A percentile compares a stretch with the other conserved stretches of the same genome.
Conservation (phyloP, 306 rosid species). For the Castanea mollissima region DNA sequence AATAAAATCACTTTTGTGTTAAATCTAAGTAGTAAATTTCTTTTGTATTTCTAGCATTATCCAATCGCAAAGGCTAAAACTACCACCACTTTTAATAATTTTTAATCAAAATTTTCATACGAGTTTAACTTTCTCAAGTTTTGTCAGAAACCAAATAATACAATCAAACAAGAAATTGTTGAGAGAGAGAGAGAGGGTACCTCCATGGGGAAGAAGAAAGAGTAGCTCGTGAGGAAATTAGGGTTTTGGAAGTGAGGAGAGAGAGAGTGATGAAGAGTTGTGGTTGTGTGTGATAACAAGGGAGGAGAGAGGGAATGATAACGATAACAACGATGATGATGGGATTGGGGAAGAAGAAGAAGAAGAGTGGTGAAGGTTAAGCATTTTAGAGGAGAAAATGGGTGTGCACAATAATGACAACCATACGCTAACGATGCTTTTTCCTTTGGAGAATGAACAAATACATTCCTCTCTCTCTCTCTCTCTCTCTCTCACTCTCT, state of each 20-base stretch:
- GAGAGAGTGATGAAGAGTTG: slow-evolving; percentile 11
- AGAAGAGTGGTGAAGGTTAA: slow-evolving; percentile 14
- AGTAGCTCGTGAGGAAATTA: slow-evolving; percentile 61
- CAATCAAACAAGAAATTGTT: neutral
- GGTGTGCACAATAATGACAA: slow-evolving; percentile 37
- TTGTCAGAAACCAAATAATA: slow-evolving; percentile 4
- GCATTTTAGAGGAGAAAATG: slow-evolving; percentile 13
- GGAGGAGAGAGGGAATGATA: neutral
- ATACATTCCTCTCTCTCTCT: too few relatives aligned
- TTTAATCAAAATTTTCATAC: neutral
- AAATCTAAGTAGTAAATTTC: too few relatives aligned
- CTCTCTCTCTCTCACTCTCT: too few relatives aligned
- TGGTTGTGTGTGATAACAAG: neutral
- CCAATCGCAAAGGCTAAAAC: too few relatives aligned
- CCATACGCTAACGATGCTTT: slow-evolving; percentile 25
- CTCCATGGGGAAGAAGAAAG: slow-evolving; percentile 57
- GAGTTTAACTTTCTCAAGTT: neutral
- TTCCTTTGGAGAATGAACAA: too few relatives aligned
- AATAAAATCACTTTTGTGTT: too few relatives aligned
- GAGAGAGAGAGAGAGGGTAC: slow-evolving; percentile 12
- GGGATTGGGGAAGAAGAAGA: neutral
- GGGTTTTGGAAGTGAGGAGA: slow-evolving; percentile 37
- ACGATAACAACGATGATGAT: neutral
- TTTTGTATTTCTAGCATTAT: too few relatives aligned
- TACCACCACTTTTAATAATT: too few relatives aligned